A percentile compares a stretch with the other conserved stretches of the same genome.
phyloP scores from a whole-genome alignment of 1,284 basidiomycete species.

The Melampsora larici-populina region DNA sequence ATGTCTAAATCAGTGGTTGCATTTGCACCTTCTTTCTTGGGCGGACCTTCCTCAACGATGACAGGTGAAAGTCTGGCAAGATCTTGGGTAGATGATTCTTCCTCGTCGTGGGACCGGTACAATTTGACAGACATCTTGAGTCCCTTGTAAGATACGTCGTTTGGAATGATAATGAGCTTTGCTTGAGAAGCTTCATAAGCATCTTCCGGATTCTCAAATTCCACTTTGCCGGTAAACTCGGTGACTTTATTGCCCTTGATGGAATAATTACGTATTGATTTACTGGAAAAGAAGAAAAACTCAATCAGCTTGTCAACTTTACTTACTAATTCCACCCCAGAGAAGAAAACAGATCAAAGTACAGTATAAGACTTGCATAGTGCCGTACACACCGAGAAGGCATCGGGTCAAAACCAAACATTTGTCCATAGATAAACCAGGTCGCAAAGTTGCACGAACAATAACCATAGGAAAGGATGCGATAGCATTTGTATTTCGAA shows the following conservation, averaged over 20 bases:
- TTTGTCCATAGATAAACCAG: neutral
- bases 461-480: neutral
- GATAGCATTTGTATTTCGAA: neutral
- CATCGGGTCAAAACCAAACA: neutral
- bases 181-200: neutral
- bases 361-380: conserved; percentile 4
- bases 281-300: neutral
- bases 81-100: too few relatives aligned
- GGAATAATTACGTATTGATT: neutral
- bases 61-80: too few relatives aligned
- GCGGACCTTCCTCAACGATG: too few relatives aligned
- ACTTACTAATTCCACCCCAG: neutral
- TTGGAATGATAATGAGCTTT: too few relatives aligned
- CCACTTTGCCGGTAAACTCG: neutral
- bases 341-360: neutral
- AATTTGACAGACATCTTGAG: too few relatives aligned
- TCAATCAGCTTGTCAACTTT: neutral
- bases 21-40: too few relatives aligned
- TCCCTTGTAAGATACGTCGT: too few relatives aligned
- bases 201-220: neutral
- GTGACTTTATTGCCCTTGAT: neutral
- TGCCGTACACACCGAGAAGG: neutral
- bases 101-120: too few relatives aligned
- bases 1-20: too few relatives aligned
- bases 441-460: neutral